Percentiles rank a stretch among this genome's conserved stretches.
Evolutionary conservation across 2,329 filamentous ascomycete genomes (phyloP).

Genomic region (Exophiala sp.): DNA sequence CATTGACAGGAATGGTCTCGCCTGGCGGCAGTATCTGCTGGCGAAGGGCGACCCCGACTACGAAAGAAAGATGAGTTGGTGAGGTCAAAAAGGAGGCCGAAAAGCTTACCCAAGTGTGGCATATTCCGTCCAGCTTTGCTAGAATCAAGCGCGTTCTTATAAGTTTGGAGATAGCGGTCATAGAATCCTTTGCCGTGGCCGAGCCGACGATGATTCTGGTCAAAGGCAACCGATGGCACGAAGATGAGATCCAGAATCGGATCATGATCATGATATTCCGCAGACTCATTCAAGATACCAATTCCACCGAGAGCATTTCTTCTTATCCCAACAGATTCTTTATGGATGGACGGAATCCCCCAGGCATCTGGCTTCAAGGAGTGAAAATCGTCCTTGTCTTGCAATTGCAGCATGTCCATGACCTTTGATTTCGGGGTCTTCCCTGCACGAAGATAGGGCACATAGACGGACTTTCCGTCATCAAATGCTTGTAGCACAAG

Average conservation of each 20-base stretch:
- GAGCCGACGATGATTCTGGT: conserved; percentile 65
- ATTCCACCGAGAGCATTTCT: conserved; percentile 65
- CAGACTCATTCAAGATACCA: conserved; percentile 18
- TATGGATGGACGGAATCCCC: conserved; percentile 84
- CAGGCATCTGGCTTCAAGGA: conserved; percentile 71
- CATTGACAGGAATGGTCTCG: conserved; percentile 65
- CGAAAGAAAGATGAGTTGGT: conserved; percentile 31
- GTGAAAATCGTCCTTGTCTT: conserved; percentile 69
- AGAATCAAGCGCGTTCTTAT: conserved; percentile 43
- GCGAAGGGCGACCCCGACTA: conserved; percentile 72
- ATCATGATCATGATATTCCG: conserved; percentile 27
- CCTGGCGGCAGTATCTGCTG: conserved; percentile 71
- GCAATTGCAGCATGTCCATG: conserved; percentile 92
- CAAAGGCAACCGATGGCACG: conserved; percentile 90
- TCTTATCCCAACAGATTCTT: conserved; percentile 58
- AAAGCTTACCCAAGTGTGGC: conserved; percentile 54
- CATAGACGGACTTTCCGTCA: conserved; percentile 76
- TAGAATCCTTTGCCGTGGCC: conserved; percentile 97
- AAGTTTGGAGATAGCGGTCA: conserved; percentile 81
- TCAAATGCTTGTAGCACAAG: conserved; percentile 76
- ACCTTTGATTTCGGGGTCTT: conserved; percentile 50
- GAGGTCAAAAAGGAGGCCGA: conserved; percentile 22
- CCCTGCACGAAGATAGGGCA: conserved; percentile 70
- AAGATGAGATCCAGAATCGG: conserved; percentile 73
- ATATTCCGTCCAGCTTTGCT: conserved; percentile 38